phyloP scores from a whole-genome alignment of 2,329 filamentous ascomycete genomes.

The Aspergillus fructus region DNA sequence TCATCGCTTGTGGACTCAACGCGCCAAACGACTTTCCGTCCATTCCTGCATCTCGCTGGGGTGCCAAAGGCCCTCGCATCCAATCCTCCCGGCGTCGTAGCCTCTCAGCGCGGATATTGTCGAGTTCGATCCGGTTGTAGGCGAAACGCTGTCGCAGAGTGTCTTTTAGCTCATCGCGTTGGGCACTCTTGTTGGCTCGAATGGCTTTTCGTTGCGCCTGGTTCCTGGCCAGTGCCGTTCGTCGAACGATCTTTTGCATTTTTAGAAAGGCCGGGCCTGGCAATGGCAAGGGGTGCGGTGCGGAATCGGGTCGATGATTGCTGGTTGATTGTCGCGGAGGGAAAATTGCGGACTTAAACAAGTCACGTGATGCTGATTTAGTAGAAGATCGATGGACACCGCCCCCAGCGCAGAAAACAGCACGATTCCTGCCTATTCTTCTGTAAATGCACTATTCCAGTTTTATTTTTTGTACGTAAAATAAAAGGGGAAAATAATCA shows the following conservation, averaged over 20 bases:
- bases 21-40: slow-evolving; percentile 60
- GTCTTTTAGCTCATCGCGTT: slow-evolving; percentile 37
- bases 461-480: background rate
- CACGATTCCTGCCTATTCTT: background rate
- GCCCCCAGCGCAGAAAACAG: background rate
- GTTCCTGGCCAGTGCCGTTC: slow-evolving; percentile 65
- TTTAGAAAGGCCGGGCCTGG: slow-evolving; percentile 28
- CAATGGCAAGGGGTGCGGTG: slow-evolving; percentile 26
- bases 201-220: slow-evolving; percentile 53
- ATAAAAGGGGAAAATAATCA: background rate
- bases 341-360: slow-evolving; percentile 21
- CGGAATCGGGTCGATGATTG: background rate
- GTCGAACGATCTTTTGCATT: slow-evolving; percentile 72
- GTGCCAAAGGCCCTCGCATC: slow-evolving; percentile 73
- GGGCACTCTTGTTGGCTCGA: slow-evolving; percentile 43
- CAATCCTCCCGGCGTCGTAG: slow-evolving; percentile 70
- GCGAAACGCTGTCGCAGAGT: slow-evolving; percentile 29
- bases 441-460: background rate
- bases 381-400: background rate
- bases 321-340: slow-evolving; percentile 10
- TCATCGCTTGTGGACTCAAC: slow-evolving; percentile 39
- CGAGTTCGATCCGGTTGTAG: slow-evolving; percentile 33
- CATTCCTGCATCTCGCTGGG: slow-evolving; percentile 68
- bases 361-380: background rate
- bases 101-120: slow-evolving; percentile 50